Percentiles rank a stretch among this genome's conserved stretches.
Evolutionary conservation across 1,284 basidiomycete species (phyloP).

Genomic region (Entoloma clypeatum): DNA sequence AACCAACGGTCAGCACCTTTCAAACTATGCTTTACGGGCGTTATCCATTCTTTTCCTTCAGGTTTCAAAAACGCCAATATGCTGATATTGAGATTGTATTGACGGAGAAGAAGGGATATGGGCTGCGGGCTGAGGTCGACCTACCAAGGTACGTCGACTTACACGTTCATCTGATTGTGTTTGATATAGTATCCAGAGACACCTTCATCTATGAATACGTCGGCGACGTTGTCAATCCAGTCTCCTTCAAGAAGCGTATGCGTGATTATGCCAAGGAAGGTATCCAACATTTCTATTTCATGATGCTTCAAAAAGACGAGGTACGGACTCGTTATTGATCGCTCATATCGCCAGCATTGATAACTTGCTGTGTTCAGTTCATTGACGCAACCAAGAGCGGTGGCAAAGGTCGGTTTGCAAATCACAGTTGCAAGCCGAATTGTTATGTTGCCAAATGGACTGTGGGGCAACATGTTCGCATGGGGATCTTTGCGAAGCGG

Average conservation of each 20-base stretch:
- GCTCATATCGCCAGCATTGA: conserved; percentile 5
- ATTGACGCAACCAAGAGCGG: conserved; percentile 98
- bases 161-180: not conserved
- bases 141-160: conserved; percentile 63
- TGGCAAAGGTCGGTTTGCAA: conserved; percentile 94
- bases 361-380: conserved; percentile 52
- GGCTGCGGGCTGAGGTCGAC: conserved; percentile 74
- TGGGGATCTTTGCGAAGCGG: conserved; percentile 97
- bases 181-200: conserved; percentile 52
- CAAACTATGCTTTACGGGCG: conserved; percentile 15
- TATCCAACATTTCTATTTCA: conserved; percentile 98
- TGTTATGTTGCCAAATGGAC: conserved; percentile 99
- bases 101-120: conserved; percentile 96
- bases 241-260: conserved; percentile 92
- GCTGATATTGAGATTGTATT: conserved; percentile 86
- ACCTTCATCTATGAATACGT: conserved; percentile 97
- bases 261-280: conserved; percentile 90
- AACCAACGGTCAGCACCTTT: conserved; percentile 79
- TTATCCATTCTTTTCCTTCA: conserved; percentile 29
- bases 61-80: conserved; percentile 86
- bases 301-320: conserved; percentile 99
- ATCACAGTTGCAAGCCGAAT: conserved; percentile 98
- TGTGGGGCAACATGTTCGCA: conserved; percentile 85
- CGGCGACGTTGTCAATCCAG: conserved; percentile 90
- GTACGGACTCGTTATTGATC: conserved; percentile 39